Percentiles rank a stretch among this genome's conserved stretches.
Evolutionary conservation across 176 grass and related monocot species (phyloP).

Genomic region (Urochloa ruziziensis): DNA sequence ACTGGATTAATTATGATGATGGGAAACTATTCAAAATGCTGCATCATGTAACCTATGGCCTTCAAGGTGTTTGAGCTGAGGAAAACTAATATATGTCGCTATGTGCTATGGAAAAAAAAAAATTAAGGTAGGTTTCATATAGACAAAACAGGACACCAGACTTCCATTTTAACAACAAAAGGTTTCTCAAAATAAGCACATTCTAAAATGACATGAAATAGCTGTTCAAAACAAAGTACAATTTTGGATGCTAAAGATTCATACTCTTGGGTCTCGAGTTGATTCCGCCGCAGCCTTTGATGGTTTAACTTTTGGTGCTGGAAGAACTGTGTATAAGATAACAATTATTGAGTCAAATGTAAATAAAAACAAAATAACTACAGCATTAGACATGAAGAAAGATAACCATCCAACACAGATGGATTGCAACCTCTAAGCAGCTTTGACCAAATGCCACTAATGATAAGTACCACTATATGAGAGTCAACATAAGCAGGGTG

Average conservation of each 20-base stretch:
- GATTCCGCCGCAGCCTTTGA: constrained; percentile 9
- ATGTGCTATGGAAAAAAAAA: not conserved
- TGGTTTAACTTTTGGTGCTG: constrained; percentile 24
- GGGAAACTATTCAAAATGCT: not conserved
- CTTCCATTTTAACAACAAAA: not conserved
- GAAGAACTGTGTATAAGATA: constrained; percentile 36
- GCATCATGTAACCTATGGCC: not conserved
- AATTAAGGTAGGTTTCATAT: not conserved
- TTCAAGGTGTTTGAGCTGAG: not conserved
- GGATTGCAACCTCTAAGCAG: not conserved
- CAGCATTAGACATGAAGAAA: constrained; percentile 17
- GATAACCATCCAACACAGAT: not conserved
- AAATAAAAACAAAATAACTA: not conserved
- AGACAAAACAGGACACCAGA: not conserved
- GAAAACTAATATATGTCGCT: not conserved
- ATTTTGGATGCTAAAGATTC: constrained; percentile 21
- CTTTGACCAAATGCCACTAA: not conserved
- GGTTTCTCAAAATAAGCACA: not conserved
- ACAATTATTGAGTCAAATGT: constrained; percentile 12
- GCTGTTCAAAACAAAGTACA: not conserved
- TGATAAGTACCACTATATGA: not conserved
- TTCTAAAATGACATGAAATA: not conserved
- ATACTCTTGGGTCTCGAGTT: constrained; percentile 32
- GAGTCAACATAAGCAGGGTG: not conserved
- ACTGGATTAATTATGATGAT: not conserved